Evolutionary conservation across 2,329 filamentous ascomycete genomes (phyloP), one percentile per base, ranked within the genome.

Genomic region (Tolypocladium album): DNA sequence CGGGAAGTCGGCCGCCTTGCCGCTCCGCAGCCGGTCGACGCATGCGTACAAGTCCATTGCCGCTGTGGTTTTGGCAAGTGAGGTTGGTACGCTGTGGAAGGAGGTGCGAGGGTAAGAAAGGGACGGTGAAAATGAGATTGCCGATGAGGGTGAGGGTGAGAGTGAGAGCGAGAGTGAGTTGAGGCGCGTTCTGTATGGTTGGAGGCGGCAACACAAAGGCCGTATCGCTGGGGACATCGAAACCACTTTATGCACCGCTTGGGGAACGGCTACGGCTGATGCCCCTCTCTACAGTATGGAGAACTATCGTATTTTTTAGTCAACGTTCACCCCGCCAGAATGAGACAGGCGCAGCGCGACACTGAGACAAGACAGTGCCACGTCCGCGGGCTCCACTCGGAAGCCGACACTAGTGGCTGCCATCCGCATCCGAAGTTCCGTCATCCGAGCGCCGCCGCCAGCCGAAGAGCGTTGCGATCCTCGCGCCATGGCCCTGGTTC

Each of bases 1-100:
- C n/a, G 81, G 76, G 62, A 84, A 84, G 38, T 73, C 69, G 57
- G 76, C 70, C 9, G 71, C 64, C 52, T 70, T 66, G 57, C 78
- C 78, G 47, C 69, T 70, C 20, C 77, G 74, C 42, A 81, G 71
- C 59, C 73, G 69, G 27, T 75, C 70, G 31, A 77, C 71, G 43
- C 70, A 72, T 20, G 70, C 64, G 58, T 69, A 61, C 58, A 79
- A 67, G n/a, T 77, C 72, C 75, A 77, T 79, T 55, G 59, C 47
- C 39, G 42, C 40, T 38, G 42, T 24, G 52, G 12, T 31, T 22
- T 12, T 57, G 57, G 43, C 8, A 55, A 53, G 34, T 47, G 17
- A 7, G 56, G 31, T 5, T 3, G 50, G 9, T 22, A 20, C 13
- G 31, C 31, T 53, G 50, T 53, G 50, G 11, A 36, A n/a, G 20